Percentiles rank a stretch among this genome's conserved stretches.
Evolutionary conservation across 2,329 filamentous ascomycete species (phyloP).

Genomic region (Phyllosticta capitalensis): DNA sequence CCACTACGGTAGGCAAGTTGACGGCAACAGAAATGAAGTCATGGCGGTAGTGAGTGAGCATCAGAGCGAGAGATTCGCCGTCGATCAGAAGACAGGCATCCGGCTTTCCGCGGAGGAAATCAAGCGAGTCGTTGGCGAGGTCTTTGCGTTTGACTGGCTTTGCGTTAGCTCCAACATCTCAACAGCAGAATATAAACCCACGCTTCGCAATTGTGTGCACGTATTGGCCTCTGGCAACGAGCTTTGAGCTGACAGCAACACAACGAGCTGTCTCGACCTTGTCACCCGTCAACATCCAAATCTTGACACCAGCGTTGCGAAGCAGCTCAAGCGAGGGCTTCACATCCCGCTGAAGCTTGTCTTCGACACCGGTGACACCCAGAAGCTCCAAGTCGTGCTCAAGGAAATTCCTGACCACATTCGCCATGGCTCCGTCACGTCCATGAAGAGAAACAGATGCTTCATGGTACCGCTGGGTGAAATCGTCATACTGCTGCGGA

Average conservation of each 20-base stretch:
- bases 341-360: constrained; percentile 90
- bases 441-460: constrained; percentile 72
- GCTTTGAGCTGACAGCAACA: constrained; percentile 87
- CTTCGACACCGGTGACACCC: constrained; percentile 96
- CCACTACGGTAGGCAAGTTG: constrained; percentile 80
- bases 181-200: constrained; percentile 15
- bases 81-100: constrained; percentile 90
- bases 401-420: constrained; percentile 68
- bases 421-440: constrained; percentile 73
- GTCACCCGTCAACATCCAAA: constrained; percentile 99
- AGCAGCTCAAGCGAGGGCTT: constrained; percentile 91
- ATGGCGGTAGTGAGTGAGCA: constrained; percentile 70
- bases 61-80: constrained; percentile 76
- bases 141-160: constrained; percentile 62
- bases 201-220: constrained; percentile 83
- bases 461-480: constrained; percentile 63
- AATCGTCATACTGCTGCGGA: constrained; percentile 67
- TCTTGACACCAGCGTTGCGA: constrained; percentile 95
- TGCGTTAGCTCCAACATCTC: constrained; percentile 12
- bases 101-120: constrained; percentile 75
- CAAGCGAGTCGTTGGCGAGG: constrained; percentile 75
- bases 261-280: constrained; percentile 97
- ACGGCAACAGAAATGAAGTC: constrained; percentile 88
- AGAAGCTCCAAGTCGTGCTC: constrained; percentile 85
- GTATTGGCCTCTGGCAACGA: constrained; percentile 87